phyloP scores from a whole-genome alignment of 2,329 filamentous ascomycete genomes.

The Hypoxylon rubiginosum region DNA sequence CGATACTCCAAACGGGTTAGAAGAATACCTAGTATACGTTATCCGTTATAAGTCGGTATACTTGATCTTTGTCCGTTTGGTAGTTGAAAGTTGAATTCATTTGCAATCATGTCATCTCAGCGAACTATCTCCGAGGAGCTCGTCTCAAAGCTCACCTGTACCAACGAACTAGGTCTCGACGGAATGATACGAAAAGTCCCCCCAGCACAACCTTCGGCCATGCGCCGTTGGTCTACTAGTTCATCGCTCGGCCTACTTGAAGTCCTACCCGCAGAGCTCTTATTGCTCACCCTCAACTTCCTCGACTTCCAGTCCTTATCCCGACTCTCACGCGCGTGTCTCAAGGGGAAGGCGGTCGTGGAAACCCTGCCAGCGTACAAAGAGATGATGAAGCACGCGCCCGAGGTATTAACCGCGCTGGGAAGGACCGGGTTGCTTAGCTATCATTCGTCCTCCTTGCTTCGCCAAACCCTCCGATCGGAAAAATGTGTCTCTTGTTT shows the following conservation, averaged over 20 bases:
- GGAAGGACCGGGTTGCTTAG: neutral
- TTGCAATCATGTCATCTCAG: neutral
- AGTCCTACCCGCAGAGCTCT: slow-evolving; percentile 46
- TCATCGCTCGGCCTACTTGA: slow-evolving; percentile 49
- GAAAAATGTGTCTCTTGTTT: slow-evolving; percentile 49
- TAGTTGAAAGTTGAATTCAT: too few relatives aligned
- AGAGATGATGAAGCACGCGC: slow-evolving; percentile 59
- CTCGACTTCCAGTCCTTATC: slow-evolving; percentile 29
- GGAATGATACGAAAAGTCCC: neutral
- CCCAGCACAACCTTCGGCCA: neutral
- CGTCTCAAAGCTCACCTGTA: neutral
- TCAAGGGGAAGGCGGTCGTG: slow-evolving; percentile 45
- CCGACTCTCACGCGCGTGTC: slow-evolving; percentile 48
- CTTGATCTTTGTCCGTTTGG: too few relatives aligned
- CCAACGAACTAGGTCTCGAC: neutral
- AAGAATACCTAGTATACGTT: too few relatives aligned
- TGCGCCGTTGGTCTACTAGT: slow-evolving; percentile 12
- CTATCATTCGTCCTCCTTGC: slow-evolving; percentile 27
- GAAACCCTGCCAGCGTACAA: slow-evolving; percentile 54
- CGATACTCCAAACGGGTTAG: too few relatives aligned
- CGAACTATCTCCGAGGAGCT: neutral
- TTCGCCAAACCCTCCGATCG: slow-evolving; percentile 45
- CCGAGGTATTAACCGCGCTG: slow-evolving; percentile 40
- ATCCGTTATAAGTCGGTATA: too few relatives aligned
- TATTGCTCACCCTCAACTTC: slow-evolving; percentile 44